A percentile compares a stretch with the other conserved stretches of the same genome.
These are phyloP conservation scores for Fagopyrum homotropicum DNA, from an alignment of 148 eudicot genomes.

Conservation along the genomic window DNA sequence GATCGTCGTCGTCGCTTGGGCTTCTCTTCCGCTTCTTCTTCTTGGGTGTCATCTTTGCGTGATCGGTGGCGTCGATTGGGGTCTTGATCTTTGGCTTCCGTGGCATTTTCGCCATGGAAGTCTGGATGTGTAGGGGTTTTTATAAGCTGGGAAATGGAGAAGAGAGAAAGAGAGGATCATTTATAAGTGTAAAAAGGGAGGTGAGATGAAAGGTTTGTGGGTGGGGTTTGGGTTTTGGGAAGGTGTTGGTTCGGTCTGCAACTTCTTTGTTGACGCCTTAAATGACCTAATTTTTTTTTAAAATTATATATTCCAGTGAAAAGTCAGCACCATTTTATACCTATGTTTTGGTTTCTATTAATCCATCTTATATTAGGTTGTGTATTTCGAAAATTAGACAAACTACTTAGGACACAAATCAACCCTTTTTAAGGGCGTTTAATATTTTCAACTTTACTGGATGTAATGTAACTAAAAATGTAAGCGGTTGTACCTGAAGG, in stretches of 20 bases:
- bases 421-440: too few relatives aligned
- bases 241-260: background rate
- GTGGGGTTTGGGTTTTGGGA: background rate
- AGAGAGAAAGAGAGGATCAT: background rate
- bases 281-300: background rate
- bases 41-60: background rate
- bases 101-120: slow-evolving; percentile 2
- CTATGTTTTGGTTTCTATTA: too few relatives aligned
- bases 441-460: too few relatives aligned
- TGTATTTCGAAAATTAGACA: too few relatives aligned
- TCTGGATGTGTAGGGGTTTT: background rate
- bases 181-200: background rate
- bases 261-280: background rate
- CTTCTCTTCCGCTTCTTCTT: background rate
- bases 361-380: too few relatives aligned
- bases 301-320: too few relatives aligned
- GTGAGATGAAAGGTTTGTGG: background rate
- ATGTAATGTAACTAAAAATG: too few relatives aligned
- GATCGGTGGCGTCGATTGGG: background rate
- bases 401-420: too few relatives aligned
- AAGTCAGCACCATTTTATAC: too few relatives aligned
- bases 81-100: background rate
- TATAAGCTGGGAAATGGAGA: background rate
- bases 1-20: background rate
- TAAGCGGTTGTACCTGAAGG: too few relatives aligned